Percentiles rank a stretch among this genome's conserved stretches.
Conservation (phyloP, 768 basidiomycete genomes). For the Asterophora lycoperdoides region DNA sequence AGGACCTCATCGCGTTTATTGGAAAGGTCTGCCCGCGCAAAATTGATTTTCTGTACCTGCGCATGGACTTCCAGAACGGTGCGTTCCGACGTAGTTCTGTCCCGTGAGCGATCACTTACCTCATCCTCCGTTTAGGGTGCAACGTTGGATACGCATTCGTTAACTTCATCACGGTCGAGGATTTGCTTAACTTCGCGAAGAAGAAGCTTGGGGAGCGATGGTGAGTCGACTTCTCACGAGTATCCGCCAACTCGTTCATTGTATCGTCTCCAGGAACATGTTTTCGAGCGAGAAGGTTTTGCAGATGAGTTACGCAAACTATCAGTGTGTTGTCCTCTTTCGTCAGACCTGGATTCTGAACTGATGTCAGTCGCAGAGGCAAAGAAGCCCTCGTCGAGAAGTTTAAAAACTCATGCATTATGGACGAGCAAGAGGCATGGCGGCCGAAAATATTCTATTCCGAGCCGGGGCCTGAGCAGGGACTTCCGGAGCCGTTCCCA, state of each 20-base stretch:
- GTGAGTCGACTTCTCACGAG: conserved; percentile 34
- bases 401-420: conserved; percentile 87
- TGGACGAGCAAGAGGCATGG: conserved; percentile 83
- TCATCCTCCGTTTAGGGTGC: conserved; percentile 43
- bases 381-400: conserved; percentile 89
- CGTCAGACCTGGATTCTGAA: not conserved
- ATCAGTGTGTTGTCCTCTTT: conserved; percentile 58
- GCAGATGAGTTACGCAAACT: conserved; percentile 90
- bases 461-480: conserved; percentile 62
- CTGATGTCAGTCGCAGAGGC: conserved; percentile 46
- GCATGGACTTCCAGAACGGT: conserved; percentile 86
- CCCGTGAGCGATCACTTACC: conserved; percentile 2
- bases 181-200: conserved; percentile 73
- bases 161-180: conserved; percentile 79
- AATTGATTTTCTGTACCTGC: conserved; percentile 84
- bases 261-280: conserved; percentile 62
- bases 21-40: conserved; percentile 66
- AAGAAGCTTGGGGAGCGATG: conserved; percentile 76
- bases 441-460: conserved; percentile 84
- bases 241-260: conserved; percentile 3
- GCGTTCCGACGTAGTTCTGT: conserved; percentile 16
- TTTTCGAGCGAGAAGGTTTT: conserved; percentile 88
- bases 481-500: conserved; percentile 77
- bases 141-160: conserved; percentile 86
- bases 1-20: conserved; percentile 65